Evolutionary conservation across 352 stramenopile species (phyloP).

Genomic region (Globisporangium cederbergense): DNA sequence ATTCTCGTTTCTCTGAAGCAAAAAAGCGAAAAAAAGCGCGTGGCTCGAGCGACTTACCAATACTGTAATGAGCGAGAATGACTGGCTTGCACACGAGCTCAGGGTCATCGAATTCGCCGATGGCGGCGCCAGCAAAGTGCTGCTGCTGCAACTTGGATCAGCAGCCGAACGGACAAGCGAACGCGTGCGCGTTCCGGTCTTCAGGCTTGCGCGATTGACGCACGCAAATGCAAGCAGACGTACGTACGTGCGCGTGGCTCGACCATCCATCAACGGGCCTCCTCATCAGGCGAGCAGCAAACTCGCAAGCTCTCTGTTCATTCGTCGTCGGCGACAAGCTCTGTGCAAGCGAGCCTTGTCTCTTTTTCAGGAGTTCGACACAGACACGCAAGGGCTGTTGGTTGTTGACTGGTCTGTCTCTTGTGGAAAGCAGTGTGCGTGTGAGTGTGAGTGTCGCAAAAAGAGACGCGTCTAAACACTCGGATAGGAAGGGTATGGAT

Average conservation of each 20-base stretch:
- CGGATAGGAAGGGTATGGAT: conserved; percentile 1
- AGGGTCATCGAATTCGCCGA: too few species aligned
- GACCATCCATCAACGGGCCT: not conserved
- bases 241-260: not conserved
- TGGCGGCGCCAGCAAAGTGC: too few species aligned
- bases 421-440: not conserved
- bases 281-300: not conserved
- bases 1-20: not conserved
- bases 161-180: not conserved
- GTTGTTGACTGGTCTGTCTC: conserved; percentile 4
- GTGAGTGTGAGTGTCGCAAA: not conserved
- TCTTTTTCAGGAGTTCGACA: not conserved
- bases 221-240: not conserved
- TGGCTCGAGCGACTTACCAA: too few species aligned
- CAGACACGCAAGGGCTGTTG: not conserved
- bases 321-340: not conserved
- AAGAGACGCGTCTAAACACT: conserved; percentile 1
- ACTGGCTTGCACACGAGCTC: not conserved
- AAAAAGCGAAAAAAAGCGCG: not conserved
- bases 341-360: conserved; percentile 3
- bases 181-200: not conserved
- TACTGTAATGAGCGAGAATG: not conserved
- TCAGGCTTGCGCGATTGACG: not conserved
- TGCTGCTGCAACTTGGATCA: not conserved
- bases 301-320: not conserved